phyloP scores from a whole-genome alignment of 2,329 filamentous ascomycete genomes.

The Cordyceps javanica region DNA sequence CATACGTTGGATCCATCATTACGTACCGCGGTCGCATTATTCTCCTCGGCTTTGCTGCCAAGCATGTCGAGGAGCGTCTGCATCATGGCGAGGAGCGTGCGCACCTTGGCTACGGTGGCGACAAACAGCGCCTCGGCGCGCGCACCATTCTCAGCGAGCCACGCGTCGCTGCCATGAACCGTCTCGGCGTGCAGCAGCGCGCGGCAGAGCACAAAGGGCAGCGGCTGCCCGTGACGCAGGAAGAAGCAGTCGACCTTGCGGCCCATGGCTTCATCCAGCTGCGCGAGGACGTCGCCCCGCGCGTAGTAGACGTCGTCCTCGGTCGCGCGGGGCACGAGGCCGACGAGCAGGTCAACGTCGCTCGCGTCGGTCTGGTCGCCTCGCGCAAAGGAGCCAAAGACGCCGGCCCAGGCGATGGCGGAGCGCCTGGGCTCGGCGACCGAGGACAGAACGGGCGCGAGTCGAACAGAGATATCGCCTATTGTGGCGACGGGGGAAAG shows the following conservation, averaged over 20 bases:
- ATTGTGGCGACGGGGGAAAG: background rate
- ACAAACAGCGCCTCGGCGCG: background rate
- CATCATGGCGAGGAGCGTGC: background rate
- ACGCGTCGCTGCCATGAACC: background rate
- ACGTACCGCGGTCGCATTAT: background rate
- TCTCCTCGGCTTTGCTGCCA: background rate
- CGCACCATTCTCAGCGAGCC: background rate
- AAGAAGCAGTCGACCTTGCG: slow-evolving; percentile 2
- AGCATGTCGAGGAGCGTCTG: background rate
- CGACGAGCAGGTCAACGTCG: slow-evolving; percentile 1
- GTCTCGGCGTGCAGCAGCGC: background rate
- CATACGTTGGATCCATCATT: background rate
- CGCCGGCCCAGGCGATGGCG: slow-evolving; percentile 2
- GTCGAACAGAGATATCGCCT: background rate
- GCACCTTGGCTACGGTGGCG: background rate
- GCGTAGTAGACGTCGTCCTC: background rate
- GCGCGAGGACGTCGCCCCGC: background rate
- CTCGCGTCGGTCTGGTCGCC: background rate
- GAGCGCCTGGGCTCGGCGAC: background rate
- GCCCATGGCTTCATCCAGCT: background rate
- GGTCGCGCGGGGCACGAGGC: background rate
- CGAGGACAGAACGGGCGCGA: background rate
- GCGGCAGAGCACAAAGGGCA: background rate
- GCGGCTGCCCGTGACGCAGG: background rate
- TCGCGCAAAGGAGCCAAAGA: slow-evolving; percentile 4